phyloP scores from a whole-genome alignment of 805 yeast genomes.

The Candida odintsovae region DNA sequence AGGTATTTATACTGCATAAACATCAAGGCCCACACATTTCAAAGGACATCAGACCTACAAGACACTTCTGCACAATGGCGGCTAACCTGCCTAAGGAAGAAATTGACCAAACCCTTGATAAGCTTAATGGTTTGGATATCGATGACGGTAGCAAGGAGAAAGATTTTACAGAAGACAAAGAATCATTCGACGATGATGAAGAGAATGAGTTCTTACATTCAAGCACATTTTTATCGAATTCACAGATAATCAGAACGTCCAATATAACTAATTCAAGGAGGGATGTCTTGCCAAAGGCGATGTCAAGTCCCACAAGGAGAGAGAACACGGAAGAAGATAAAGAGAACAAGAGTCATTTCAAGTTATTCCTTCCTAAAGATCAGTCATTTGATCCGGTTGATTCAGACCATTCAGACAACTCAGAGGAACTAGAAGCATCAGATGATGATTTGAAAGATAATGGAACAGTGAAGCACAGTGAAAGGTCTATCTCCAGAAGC shows the following conservation, averaged over 20 bases:
- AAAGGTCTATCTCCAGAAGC: not conserved
- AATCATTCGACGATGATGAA: constrained; percentile 3
- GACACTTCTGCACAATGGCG: not conserved
- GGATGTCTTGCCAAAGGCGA: not conserved
- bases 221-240: constrained; percentile 22
- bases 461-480: constrained; percentile 4
- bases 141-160: not conserved
- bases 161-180: constrained; percentile 1
- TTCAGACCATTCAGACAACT: constrained; percentile 2
- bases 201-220: constrained; percentile 23
- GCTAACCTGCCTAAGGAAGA: not conserved
- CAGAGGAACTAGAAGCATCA: constrained; percentile 3
- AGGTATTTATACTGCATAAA: not conserved
- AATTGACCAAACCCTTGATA: not conserved
- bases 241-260: constrained; percentile 20
- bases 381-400: not conserved
- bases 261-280: constrained; percentile 16
- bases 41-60: too few relatives aligned
- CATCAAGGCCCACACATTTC: not conserved
- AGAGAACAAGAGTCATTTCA: constrained; percentile 8
- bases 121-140: not conserved
- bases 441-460: constrained; percentile 18
- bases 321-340: constrained; percentile 1
- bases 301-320: constrained; percentile 19
- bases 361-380: constrained; percentile 5